These are phyloP conservation scores for Colletotrichum cuscutae DNA, from an alignment of 2,329 filamentous ascomycete genomes.

Conservation along the genomic window DNA sequence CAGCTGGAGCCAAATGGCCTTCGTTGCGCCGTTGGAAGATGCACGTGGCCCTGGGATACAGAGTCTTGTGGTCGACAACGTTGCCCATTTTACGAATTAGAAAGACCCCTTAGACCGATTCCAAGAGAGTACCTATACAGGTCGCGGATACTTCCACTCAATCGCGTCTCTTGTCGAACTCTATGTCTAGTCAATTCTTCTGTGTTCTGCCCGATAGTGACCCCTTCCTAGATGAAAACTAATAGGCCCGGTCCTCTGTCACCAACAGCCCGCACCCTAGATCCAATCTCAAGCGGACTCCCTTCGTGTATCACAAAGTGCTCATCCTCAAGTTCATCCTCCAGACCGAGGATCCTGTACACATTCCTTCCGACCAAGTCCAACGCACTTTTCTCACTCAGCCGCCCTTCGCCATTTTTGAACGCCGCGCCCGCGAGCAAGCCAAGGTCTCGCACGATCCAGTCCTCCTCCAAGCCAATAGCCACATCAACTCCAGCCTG, in stretches of 20 bases:
- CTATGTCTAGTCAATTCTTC: no score
- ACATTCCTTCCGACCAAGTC: conserved; percentile 67
- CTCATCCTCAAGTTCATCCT: conserved; percentile 40
- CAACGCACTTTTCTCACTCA: conserved; percentile 65
- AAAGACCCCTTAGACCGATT: no score
- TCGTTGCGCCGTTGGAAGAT: conserved; percentile 59
- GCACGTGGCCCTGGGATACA: background rate
- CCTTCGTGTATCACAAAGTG: conserved; percentile 71
- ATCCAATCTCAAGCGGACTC: conserved; percentile 69
- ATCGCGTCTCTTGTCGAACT: no score
- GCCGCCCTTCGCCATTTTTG: conserved; percentile 63
- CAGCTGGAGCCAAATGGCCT: conserved; percentile 67
- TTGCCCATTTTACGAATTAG: background rate
- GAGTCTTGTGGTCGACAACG: background rate
- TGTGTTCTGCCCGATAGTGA: background rate
- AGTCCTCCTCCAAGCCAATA: conserved; percentile 70
- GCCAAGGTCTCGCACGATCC: conserved; percentile 68
- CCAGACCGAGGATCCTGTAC: conserved; percentile 64
- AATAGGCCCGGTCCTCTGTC: conserved; percentile 42
- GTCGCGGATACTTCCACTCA: no score
- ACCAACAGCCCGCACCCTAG: conserved; percentile 63
- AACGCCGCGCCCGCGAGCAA: conserved; percentile 69
- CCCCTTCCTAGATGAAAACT: no score
- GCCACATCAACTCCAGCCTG: conserved; percentile 68
- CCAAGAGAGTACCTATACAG: no score